Evolutionary conservation across 2,329 filamentous ascomycete genomes (phyloP).

Genomic region (Neurospora crassa): DNA sequence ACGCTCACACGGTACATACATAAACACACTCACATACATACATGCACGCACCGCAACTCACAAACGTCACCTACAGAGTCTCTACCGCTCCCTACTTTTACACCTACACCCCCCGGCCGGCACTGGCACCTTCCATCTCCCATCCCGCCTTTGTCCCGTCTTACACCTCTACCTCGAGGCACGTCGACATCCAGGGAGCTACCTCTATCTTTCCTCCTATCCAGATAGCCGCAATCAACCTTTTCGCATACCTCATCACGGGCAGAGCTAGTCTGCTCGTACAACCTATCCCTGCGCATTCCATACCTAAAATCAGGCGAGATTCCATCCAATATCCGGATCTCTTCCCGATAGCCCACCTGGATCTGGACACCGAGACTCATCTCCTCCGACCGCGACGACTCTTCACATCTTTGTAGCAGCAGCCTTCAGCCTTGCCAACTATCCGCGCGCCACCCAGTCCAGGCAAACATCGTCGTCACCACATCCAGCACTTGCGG

Average conservation of each 20-base stretch:
- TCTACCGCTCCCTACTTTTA: neutral
- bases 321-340: neutral
- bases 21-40: neutral
- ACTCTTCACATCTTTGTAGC: neutral
- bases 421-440: neutral
- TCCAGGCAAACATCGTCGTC: neutral
- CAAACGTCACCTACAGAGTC: neutral
- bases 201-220: neutral
- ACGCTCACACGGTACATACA: neutral
- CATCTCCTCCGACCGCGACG: neutral
- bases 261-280: neutral
- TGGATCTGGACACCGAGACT: neutral
- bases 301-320: neutral
- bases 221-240: neutral
- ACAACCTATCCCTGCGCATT: neutral
- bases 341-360: neutral
- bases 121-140: neutral
- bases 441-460: neutral
- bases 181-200: neutral
- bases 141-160: neutral
- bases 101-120: neutral
- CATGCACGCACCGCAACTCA: neutral
- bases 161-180: neutral
- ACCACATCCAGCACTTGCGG: neutral
- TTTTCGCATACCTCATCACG: neutral